Evolutionary conservation across 2,329 filamentous ascomycete species (phyloP).

Genomic region (Aspergillus intermedius): DNA sequence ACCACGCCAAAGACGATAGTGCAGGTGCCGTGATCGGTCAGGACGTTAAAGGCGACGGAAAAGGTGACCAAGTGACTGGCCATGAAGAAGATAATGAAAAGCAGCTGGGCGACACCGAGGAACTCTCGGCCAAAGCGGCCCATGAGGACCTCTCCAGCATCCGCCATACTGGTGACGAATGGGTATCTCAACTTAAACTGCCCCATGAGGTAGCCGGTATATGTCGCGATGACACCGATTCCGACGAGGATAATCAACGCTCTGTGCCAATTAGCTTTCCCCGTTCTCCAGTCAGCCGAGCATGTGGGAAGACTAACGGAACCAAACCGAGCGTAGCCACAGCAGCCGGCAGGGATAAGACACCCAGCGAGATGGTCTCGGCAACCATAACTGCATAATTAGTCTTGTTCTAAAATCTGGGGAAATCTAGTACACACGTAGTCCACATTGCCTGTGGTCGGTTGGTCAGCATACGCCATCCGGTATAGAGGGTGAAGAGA

Average conservation of each 20-base stretch:
- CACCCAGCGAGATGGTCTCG: slow-evolving; percentile 52
- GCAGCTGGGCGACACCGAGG: slow-evolving; percentile 52
- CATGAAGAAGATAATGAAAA: slow-evolving; percentile 62
- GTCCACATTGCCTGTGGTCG: slow-evolving; percentile 36
- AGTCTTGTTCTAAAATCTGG: slow-evolving; percentile 2
- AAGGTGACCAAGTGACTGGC: slow-evolving; percentile 63
- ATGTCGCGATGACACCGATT: slow-evolving; percentile 49
- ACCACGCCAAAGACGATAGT: slow-evolving; percentile 55
- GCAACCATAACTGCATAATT: slow-evolving; percentile 45
- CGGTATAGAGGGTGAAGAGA: background rate
- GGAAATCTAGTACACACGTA: slow-evolving; percentile 22
- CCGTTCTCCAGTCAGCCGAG: background rate
- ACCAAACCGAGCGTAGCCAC: slow-evolving; percentile 49
- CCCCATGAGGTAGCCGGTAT: slow-evolving; percentile 53
- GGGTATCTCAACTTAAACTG: slow-evolving; percentile 52
- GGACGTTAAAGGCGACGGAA: slow-evolving; percentile 57
- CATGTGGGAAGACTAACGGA: slow-evolving; percentile 28
- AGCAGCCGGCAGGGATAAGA: slow-evolving; percentile 48
- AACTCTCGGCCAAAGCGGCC: slow-evolving; percentile 56
- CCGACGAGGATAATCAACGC: slow-evolving; percentile 46
- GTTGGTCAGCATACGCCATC: slow-evolving; percentile 16
- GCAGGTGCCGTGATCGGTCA: slow-evolving; percentile 55
- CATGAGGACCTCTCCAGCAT: slow-evolving; percentile 56
- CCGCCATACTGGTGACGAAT: slow-evolving; percentile 57
- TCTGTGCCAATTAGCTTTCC: background rate